These are phyloP conservation scores for Carex scoparia DNA, from an alignment of 176 grass and related monocot genomes.

Conservation along the genomic window DNA sequence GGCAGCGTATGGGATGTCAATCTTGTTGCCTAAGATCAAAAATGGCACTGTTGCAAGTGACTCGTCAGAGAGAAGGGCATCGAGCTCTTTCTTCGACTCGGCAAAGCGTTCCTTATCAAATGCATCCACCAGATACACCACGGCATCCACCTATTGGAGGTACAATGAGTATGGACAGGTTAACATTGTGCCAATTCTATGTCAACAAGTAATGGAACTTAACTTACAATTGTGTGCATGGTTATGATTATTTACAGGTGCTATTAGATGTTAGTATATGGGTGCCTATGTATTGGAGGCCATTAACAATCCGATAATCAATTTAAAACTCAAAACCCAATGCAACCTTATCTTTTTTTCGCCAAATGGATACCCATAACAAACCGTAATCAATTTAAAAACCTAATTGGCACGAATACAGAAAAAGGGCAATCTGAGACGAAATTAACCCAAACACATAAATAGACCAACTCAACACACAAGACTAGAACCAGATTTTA, in stretches of 20 bases:
- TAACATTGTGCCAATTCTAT: background rate
- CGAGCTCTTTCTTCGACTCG: slow-evolving; percentile 43
- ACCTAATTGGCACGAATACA: background rate
- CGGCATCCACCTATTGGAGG: slow-evolving; percentile 45
- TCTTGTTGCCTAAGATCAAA: slow-evolving; percentile 74
- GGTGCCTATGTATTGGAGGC: background rate
- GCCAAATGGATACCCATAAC: background rate
- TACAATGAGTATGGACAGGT: background rate
- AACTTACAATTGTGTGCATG: background rate
- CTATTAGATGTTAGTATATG: background rate
- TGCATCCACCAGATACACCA: slow-evolving; percentile 66
- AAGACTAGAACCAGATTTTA: background rate
- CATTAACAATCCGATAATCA: too few species aligned
- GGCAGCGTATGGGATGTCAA: slow-evolving; percentile 39
- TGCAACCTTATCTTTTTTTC: background rate
- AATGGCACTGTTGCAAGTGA: slow-evolving; percentile 46
- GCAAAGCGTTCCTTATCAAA: slow-evolving; percentile 31
- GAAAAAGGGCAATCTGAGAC: background rate
- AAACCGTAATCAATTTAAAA: background rate
- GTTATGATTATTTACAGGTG: background rate
- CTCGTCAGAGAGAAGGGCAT: slow-evolving; percentile 42
- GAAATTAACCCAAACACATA: background rate
- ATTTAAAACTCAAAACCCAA: background rate
- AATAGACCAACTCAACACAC: background rate
- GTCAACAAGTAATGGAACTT: background rate